Evolutionary conservation across 257 asterid species (phyloP).

Genomic region (Knoxia roxburghii): DNA sequence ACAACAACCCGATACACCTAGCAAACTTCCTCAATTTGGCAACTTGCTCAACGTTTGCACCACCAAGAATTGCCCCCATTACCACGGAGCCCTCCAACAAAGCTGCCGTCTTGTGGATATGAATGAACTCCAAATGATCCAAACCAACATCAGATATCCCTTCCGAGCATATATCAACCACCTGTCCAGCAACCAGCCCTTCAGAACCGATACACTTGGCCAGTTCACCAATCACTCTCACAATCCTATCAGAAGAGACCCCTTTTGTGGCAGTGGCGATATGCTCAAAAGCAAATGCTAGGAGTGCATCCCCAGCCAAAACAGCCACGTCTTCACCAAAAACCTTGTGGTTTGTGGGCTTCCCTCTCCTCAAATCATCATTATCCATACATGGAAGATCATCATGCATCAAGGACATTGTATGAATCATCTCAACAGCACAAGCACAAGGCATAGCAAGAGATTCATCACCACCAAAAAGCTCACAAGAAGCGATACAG

Average conservation of each 20-base stretch:
- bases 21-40: constrained; percentile 46
- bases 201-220: constrained; percentile 43
- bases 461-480: constrained; percentile 44
- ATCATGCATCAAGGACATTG: constrained; percentile 65
- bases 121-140: constrained; percentile 49
- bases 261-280: constrained; percentile 37
- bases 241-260: constrained; percentile 26
- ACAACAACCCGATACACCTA: constrained; percentile 46
- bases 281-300: constrained; percentile 48
- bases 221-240: constrained; percentile 34
- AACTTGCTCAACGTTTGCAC: constrained; percentile 37
- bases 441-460: constrained; percentile 59
- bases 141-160: constrained; percentile 40
- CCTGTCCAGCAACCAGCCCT: constrained; percentile 53
- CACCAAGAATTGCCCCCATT: constrained; percentile 54
- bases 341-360: constrained; percentile 53
- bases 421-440: constrained; percentile 63
- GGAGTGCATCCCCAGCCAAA: constrained; percentile 53
- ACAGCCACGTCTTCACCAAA: constrained; percentile 50
- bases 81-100: constrained; percentile 53
- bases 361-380: constrained; percentile 53
- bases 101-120: constrained; percentile 55
- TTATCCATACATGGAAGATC: constrained; percentile 72
- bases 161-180: constrained; percentile 45
- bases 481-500: constrained; percentile 59